Evolutionary conservation across 2,329 filamentous ascomycete genomes (phyloP).

Genomic region (Fusarium anthophilum): DNA sequence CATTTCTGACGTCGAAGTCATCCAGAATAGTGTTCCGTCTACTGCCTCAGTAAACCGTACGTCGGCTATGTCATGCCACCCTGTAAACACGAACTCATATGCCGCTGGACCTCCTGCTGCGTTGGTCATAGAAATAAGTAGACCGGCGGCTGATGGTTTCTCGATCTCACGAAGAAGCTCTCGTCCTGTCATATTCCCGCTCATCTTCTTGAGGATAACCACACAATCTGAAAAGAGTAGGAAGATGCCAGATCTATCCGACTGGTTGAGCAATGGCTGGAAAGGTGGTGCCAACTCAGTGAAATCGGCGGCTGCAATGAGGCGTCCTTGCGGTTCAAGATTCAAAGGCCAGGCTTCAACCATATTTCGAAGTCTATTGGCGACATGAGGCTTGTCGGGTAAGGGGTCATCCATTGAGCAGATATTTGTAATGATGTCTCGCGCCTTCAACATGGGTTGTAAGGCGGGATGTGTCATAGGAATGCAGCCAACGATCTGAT

Average conservation of each 20-base stretch:
- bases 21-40: slow-evolving; percentile 72
- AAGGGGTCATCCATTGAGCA: slow-evolving; percentile 85
- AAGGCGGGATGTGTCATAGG: slow-evolving; percentile 88
- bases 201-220: slow-evolving; percentile 77
- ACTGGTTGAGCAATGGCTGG: slow-evolving; percentile 51
- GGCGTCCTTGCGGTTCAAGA: slow-evolving; percentile 77
- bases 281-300: slow-evolving; percentile 81
- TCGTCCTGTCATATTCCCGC: slow-evolving; percentile 72
- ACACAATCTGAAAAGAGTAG: slow-evolving; percentile 86
- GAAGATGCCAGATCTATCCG: slow-evolving; percentile 73
- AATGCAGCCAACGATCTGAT: slow-evolving; percentile 89
- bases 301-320: slow-evolving; percentile 85
- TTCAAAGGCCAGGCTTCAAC: slow-evolving; percentile 80
- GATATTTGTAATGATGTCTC: slow-evolving; percentile 95
- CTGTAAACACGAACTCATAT: slow-evolving; percentile 79
- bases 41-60: slow-evolving; percentile 77
- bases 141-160: slow-evolving; percentile 73
- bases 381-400: slow-evolving; percentile 76
- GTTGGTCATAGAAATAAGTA: slow-evolving; percentile 72
- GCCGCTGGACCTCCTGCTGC: slow-evolving; percentile 67
- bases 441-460: slow-evolving; percentile 82
- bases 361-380: slow-evolving; percentile 78
- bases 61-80: slow-evolving; percentile 75
- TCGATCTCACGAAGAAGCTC: slow-evolving; percentile 87
- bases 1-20: slow-evolving; percentile 71